Conservation (phyloP, 495 filamentous ascomycete genomes). For the Venustampulla echinocandica region DNA sequence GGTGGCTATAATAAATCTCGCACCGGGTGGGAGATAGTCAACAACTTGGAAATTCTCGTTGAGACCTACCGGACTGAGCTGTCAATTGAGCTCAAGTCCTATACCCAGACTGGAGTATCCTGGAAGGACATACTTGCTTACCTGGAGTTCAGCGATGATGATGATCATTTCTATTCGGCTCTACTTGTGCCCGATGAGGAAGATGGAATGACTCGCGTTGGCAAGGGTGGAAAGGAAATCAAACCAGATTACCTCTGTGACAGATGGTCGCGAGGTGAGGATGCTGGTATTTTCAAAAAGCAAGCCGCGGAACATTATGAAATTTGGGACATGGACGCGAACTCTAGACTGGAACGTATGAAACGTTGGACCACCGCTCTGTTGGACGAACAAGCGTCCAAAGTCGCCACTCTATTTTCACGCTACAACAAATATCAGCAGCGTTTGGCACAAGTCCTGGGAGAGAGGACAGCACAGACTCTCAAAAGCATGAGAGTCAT, state of each 20-base stretch:
- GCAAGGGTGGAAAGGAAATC: conserved; percentile 37
- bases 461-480: conserved; percentile 36
- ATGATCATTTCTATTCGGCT: conserved; percentile 46
- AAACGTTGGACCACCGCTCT: conserved; percentile 6
- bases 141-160: conserved; percentile 24
- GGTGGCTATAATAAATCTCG: conserved; percentile 1
- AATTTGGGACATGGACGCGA: conserved; percentile 34
- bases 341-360: conserved; percentile 37
- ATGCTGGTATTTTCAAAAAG: conserved; percentile 24
- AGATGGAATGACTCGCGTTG: conserved; percentile 38
- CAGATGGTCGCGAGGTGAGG: conserved; percentile 43
- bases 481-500: conserved; percentile 54
- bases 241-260: conserved; percentile 43
- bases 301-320: conserved; percentile 38
- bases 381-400: conserved; percentile 19
- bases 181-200: conserved; percentile 37
- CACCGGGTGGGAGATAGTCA: conserved; percentile 6
- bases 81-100: conserved; percentile 25
- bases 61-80: conserved; percentile 11
- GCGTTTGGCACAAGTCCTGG: conserved; percentile 30
- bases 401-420: conserved; percentile 39
- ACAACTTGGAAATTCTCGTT: conserved; percentile 6
- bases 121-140: conserved; percentile 39
- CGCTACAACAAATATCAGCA: conserved; percentile 37
- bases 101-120: conserved; percentile 41